Conservation (phyloP, 2,329 filamentous ascomycete species). For the Pseudogymnoascus sp. region DNA sequence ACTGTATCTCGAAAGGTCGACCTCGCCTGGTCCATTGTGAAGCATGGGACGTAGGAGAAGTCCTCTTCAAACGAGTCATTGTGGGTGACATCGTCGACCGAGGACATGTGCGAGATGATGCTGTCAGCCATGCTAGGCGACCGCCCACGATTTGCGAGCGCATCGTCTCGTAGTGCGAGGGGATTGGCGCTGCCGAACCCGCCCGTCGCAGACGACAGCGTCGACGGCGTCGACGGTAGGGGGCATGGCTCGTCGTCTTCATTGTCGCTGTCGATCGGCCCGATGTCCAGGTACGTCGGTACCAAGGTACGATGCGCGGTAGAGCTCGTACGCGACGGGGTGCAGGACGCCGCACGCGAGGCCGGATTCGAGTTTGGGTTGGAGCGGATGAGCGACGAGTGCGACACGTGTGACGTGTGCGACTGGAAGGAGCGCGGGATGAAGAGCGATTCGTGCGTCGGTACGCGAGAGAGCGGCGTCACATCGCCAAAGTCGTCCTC, state of each 20-base stretch:
- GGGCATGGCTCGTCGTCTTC: conserved; percentile 43
- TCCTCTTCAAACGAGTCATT: conserved; percentile 73
- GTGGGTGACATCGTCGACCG: conserved; percentile 48
- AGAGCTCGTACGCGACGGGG: conserved; percentile 23
- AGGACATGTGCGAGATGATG: conserved; percentile 61
- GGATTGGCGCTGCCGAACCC: conserved; percentile 62
- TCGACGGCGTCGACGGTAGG: conserved; percentile 42
- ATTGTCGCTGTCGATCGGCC: conserved; percentile 35
- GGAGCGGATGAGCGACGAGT: conserved; percentile 18
- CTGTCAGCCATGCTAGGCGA: conserved; percentile 77
- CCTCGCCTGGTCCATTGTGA: conserved; percentile 76
- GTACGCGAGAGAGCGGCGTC: conserved; percentile 18
- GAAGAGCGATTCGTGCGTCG: conserved; percentile 21
- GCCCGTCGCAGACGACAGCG: conserved; percentile 38
- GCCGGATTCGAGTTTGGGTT: conserved; percentile 21
- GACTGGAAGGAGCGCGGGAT: conserved; percentile 8
- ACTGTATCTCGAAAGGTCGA: conserved; percentile 87
- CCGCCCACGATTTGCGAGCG: conserved; percentile 49
- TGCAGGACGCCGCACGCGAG: conserved; percentile 23
- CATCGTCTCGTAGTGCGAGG: conserved; percentile 34
- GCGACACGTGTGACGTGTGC: conserved; percentile 16
- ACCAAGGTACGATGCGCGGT: conserved; percentile 24
- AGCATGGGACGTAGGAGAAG: conserved; percentile 85
- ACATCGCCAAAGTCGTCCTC: conserved; percentile 28
- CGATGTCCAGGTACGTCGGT: conserved; percentile 27